phyloP scores from a whole-genome alignment of 805 yeast genomes.

The Yamadazyma ubonensis region DNA sequence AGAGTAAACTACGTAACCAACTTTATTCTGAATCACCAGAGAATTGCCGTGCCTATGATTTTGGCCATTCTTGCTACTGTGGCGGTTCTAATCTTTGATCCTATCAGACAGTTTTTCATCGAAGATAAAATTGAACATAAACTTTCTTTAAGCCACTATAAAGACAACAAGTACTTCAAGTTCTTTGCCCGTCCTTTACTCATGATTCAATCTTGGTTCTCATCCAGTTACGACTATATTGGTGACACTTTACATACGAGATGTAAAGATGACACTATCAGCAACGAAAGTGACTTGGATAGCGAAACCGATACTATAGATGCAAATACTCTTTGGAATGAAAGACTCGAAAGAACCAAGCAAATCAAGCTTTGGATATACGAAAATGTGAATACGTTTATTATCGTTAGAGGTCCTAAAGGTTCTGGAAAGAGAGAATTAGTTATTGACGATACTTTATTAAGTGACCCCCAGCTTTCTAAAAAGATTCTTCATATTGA shows the following conservation, averaged over 20 bases:
- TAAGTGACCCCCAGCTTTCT: constrained; percentile 43
- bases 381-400: constrained; percentile 89
- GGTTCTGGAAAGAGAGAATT: constrained; percentile 92
- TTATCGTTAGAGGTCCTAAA: constrained; percentile 86
- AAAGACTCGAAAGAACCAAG: constrained; percentile 63
- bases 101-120: constrained; percentile 80
- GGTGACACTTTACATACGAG: constrained; percentile 24
- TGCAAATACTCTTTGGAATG: constrained; percentile 58
- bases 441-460: constrained; percentile 65
- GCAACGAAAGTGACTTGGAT: constrained; percentile 18
- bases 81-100: constrained; percentile 88
- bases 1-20: constrained; percentile 54
- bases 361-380: constrained; percentile 75
- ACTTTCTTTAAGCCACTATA: constrained; percentile 51
- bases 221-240: constrained; percentile 34
- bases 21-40: constrained; percentile 70
- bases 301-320: constrained; percentile 16
- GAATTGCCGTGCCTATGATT: constrained; percentile 76
- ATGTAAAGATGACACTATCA: constrained; percentile 15
- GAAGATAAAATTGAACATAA: constrained; percentile 67
- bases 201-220: constrained; percentile 25
- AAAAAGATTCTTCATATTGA: constrained; percentile 65
- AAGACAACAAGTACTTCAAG: constrained; percentile 30
- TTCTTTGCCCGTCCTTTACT: constrained; percentile 27
- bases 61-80: constrained; percentile 76